Evolutionary conservation across 2,329 filamentous ascomycete species (phyloP), one percentile per base, ranked within the genome.

Genomic region (Paecilomyces niveus): DNA sequence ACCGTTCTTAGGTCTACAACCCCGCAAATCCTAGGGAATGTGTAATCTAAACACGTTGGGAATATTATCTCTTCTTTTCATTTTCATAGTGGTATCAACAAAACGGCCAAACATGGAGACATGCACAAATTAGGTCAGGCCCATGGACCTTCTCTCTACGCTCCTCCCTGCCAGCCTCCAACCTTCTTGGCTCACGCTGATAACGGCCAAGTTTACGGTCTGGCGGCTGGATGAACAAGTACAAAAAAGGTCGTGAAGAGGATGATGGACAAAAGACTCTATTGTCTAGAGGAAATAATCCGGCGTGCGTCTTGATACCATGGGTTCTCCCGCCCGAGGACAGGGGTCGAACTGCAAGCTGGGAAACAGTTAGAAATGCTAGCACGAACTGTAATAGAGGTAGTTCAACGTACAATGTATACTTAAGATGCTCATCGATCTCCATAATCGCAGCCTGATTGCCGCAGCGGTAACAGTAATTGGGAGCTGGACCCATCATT

Each of bases 401-500:
- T 45, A 18, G 6, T 39, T 32, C n/a, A 53, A 87, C 92, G 77
- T 84, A 97, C 93, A 99, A 97, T 71, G 94, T 97, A 79, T 97
- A 99, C 82, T 99, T 97, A 73, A 99, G 81, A 76, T 97, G 92
- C 80, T 99, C 94, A 66, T 97, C 94, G 76, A 99, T 99, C 79
- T 97, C 94, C 94, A 99, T 99, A 76, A 99, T 97, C n/a, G 94
- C 94, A 58, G 94, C 94, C 78, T 97, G 94, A 78, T 99, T 99
- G 72, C 94, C 94, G 73, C 94, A 99, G 75, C 94, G 86, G 83
- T 99, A 97, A 81, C 93, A 99, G 83, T 99, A 99, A 76, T 93
- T 93, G 63, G 89, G 89, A 57, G 89, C 89, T 87, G 65, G 18
- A 8, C 3, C 6, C 26, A 51, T 45, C 18, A 13, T 45, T 2